Percentiles rank a stretch among this genome's conserved stretches.
Conservation (phyloP, 2,329 filamentous ascomycete genomes). For the Pseudogymnoascus destructans region DNA sequence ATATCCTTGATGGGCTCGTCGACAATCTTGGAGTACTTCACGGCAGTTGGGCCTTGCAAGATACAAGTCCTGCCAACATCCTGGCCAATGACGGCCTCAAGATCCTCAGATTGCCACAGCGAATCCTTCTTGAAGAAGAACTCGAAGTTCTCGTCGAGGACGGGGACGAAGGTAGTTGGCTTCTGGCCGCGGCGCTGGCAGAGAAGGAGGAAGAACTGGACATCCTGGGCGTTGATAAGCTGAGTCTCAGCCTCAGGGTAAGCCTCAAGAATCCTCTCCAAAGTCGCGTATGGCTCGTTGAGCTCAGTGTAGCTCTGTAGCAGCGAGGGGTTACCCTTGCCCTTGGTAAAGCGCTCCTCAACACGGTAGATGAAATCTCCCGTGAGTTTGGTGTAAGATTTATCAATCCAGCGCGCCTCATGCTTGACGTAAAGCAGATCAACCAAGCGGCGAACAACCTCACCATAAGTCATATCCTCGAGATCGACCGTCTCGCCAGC, state of each 20-base stretch:
- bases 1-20: slow-evolving; percentile 95
- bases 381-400: slow-evolving; percentile 67
- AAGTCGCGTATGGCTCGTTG: slow-evolving; percentile 61
- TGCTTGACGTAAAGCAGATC: slow-evolving; percentile 87
- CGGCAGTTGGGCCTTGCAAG: slow-evolving; percentile 85
- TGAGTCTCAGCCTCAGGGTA: slow-evolving; percentile 83
- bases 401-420: slow-evolving; percentile 82
- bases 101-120: slow-evolving; percentile 95
- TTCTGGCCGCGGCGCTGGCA: slow-evolving; percentile 90
- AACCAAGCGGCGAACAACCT: slow-evolving; percentile 76
- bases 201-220: slow-evolving; percentile 88
- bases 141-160: slow-evolving; percentile 94
- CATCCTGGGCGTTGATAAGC: slow-evolving; percentile 95
- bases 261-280: slow-evolving; percentile 65
- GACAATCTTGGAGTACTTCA: slow-evolving; percentile 74
- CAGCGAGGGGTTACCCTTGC: slow-evolving; percentile 58
- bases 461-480: slow-evolving; percentile 90
- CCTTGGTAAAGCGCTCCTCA: slow-evolving; percentile 85
- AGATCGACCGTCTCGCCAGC: slow-evolving; percentile 70
- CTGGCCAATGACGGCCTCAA: slow-evolving; percentile 89
- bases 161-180: slow-evolving; percentile 88
- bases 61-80: slow-evolving; percentile 95
- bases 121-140: slow-evolving; percentile 99
- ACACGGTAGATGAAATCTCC: slow-evolving; percentile 94
- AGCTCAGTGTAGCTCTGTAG: slow-evolving; percentile 87